These are phyloP conservation scores for Chaetomidium leptoderma DNA, from an alignment of 495 filamentous ascomycete genomes.

Conservation along the genomic window DNA sequence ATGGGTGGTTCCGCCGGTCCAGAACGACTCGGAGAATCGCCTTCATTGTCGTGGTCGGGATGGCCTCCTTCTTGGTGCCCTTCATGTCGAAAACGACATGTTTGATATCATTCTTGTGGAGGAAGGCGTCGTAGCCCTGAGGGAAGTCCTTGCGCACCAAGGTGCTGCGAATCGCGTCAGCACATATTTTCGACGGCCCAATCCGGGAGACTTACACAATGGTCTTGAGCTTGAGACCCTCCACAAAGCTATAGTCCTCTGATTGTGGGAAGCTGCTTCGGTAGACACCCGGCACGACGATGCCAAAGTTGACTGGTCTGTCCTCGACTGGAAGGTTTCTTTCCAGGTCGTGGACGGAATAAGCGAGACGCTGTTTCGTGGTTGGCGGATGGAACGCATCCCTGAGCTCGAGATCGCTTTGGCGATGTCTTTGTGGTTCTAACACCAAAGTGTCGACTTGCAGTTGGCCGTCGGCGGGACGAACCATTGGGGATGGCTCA, in stretches of 20 bases:
- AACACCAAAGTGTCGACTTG: slow-evolving; percentile 1
- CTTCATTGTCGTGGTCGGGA: slow-evolving; percentile 59
- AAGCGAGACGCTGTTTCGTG: neutral
- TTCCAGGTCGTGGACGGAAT: slow-evolving; percentile 1
- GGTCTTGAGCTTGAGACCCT: slow-evolving; percentile 62
- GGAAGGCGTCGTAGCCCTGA: slow-evolving; percentile 54
- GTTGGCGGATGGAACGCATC: slow-evolving; percentile 18
- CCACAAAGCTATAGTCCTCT: slow-evolving; percentile 61
- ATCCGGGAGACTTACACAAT: slow-evolving; percentile 56
- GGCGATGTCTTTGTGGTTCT: neutral
- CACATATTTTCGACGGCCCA: neutral
- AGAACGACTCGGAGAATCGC: slow-evolving; percentile 61
- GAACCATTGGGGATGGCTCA: slow-evolving; percentile 20
- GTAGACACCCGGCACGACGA: slow-evolving; percentile 63
- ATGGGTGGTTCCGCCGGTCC: slow-evolving; percentile 62
- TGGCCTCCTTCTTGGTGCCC: slow-evolving; percentile 68
- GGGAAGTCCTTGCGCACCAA: slow-evolving; percentile 64
- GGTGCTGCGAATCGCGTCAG: slow-evolving; percentile 50
- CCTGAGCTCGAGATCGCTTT: neutral
- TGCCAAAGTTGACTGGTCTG: slow-evolving; percentile 62
- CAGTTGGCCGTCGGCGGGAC: neutral
- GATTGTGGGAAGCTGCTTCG: slow-evolving; percentile 68
- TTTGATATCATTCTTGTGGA: slow-evolving; percentile 57
- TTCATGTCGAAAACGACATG: slow-evolving; percentile 67
- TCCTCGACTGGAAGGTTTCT: slow-evolving; percentile 21